Conservation (phyloP, 1,284 basidiomycete genomes). For the Ceratobasidium sp. region DNA sequence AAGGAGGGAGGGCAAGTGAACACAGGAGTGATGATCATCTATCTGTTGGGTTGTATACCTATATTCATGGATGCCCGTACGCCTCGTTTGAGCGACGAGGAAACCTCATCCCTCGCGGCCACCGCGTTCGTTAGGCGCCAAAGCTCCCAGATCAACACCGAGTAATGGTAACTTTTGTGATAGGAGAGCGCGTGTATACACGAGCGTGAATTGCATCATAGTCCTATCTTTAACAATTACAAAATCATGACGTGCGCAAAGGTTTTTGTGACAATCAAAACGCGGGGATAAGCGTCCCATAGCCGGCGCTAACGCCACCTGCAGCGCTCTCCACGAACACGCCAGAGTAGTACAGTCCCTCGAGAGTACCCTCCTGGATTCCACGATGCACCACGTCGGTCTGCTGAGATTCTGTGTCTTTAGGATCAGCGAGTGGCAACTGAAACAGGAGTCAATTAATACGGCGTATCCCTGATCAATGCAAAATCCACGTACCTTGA, state of each 20-base stretch:
- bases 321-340: slow-evolving; percentile 43
- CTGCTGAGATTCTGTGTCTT: slow-evolving; percentile 52
- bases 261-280: not conserved
- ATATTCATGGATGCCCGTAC: slow-evolving; percentile 67
- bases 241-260: not conserved
- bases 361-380: slow-evolving; percentile 43
- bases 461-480: not conserved
- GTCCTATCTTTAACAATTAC: too few species aligned
- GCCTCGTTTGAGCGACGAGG: too few species aligned
- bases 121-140: too few species aligned
- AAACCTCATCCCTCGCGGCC: too few species aligned
- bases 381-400: slow-evolving; percentile 43
- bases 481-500: not conserved
- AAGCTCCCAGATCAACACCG: too few species aligned
- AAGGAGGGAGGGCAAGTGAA: not conserved
- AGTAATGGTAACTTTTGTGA: too few species aligned
- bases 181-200: too few species aligned
- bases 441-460: slow-evolving; percentile 44
- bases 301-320: slow-evolving; percentile 42
- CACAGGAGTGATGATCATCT: too few species aligned
- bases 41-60: too few species aligned
- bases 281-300: slow-evolving; percentile 22
- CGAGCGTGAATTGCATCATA: too few species aligned
- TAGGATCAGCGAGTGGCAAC: slow-evolving; percentile 62
- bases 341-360: slow-evolving; percentile 43